A percentile compares a stretch with the other conserved stretches of the same genome.
Conservation (phyloP, 106 monocot genomes). For the Acanthochlamys bracteata region DNA sequence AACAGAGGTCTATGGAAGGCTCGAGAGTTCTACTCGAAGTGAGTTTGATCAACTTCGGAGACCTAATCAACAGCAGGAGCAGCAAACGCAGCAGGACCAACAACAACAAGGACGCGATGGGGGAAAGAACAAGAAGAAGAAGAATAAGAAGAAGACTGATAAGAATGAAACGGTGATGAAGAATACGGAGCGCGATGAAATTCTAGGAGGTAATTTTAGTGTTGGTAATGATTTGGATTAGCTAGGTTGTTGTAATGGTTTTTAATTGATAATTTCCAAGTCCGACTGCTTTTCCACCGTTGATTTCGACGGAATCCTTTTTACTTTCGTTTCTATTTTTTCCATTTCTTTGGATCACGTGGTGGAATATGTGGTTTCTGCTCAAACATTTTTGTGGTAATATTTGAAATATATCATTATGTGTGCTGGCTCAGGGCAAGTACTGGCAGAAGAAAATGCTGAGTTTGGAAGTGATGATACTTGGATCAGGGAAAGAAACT, state of each 20-base stretch:
- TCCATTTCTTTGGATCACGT: not conserved
- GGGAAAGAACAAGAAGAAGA: no score
- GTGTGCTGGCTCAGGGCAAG: constrained; percentile 17
- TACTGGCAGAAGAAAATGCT: not conserved
- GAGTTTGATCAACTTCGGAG: constrained; percentile 32
- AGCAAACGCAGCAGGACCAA: constrained; percentile 8
- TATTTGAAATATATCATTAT: not conserved
- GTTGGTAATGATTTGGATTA: not conserved
- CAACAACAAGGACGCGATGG: constrained; percentile 3
- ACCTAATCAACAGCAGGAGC: not conserved
- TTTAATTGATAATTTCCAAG: not conserved
- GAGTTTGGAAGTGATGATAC: not conserved
- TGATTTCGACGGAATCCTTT: not conserved
- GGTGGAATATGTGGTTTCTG: not conserved
- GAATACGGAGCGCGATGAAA: no score
- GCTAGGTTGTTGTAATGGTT: not conserved
- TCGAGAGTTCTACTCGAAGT: constrained; percentile 11
- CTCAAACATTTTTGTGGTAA: not conserved
- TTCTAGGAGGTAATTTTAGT: no score
- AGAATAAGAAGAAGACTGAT: no score
- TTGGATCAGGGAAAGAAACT: constrained; percentile 1
- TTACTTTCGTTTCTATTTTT: not conserved
- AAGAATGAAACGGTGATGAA: no score
- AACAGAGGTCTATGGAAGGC: constrained; percentile 23
- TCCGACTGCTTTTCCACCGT: not conserved